Conservation (phyloP, 257 asterid genomes). For the Penstemon newberryi region DNA sequence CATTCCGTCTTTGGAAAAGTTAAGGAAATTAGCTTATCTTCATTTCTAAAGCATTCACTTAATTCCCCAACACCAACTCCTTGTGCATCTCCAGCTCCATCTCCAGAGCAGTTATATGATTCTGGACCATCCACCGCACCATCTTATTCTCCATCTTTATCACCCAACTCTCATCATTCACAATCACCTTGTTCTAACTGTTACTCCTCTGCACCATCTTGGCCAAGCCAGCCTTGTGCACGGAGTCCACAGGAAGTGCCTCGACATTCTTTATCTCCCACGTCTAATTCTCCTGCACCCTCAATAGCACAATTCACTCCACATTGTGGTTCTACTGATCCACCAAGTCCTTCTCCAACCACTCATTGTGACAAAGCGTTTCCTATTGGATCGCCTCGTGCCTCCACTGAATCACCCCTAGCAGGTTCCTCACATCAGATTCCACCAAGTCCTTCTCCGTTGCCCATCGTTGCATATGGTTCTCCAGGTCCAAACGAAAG, state of each 20-base stretch:
- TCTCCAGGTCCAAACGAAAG: slow-evolving; percentile 30
- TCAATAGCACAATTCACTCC: slow-evolving; percentile 30
- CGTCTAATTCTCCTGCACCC: slow-evolving; percentile 38
- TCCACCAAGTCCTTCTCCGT: slow-evolving; percentile 44
- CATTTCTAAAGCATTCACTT: slow-evolving; percentile 54
- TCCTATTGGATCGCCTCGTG: slow-evolving; percentile 39
- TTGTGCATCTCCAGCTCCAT: slow-evolving; percentile 39
- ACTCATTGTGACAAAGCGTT: slow-evolving; percentile 29
- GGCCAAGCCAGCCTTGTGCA: slow-evolving; percentile 29
- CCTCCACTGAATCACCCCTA: slow-evolving; percentile 34
- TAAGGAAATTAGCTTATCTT: slow-evolving; percentile 68
- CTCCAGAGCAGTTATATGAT: slow-evolving; percentile 26
- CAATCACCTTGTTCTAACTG: slow-evolving; percentile 34
- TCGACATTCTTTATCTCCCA: slow-evolving; percentile 29
- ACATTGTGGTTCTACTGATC: slow-evolving; percentile 34
- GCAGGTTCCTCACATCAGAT: slow-evolving; percentile 28
- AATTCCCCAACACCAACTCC: slow-evolving; percentile 52
- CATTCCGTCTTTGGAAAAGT: slow-evolving; percentile 75
- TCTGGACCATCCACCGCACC: slow-evolving; percentile 44
- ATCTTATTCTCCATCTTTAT: slow-evolving; percentile 34
- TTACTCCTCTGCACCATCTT: slow-evolving; percentile 35
- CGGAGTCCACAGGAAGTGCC: slow-evolving; percentile 29
- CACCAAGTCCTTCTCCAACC: slow-evolving; percentile 44
- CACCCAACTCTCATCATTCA: too few relatives aligned
- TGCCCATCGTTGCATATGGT: slow-evolving; percentile 34